A percentile compares a stretch with the other conserved stretches of the same genome.
Conservation (phyloP, 345 rosid genomes). For the Viola odorata region DNA sequence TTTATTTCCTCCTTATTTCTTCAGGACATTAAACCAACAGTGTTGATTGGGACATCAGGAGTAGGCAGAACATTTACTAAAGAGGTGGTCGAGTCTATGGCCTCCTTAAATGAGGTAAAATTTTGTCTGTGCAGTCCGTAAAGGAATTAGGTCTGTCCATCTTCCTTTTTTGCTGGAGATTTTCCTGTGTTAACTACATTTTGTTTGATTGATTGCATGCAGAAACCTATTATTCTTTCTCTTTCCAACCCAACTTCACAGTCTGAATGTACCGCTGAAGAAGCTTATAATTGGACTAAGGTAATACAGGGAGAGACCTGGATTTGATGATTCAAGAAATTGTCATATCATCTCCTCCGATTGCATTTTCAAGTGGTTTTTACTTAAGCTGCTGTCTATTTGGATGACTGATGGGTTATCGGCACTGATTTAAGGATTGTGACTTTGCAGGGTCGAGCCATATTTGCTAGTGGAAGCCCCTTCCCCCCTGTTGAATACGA, state of each 20-base stretch:
- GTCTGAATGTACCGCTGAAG: slow-evolving; percentile 95
- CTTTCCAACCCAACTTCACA: slow-evolving; percentile 98
- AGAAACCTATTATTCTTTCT: slow-evolving; percentile 84
- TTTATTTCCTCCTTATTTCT: slow-evolving; percentile 8
- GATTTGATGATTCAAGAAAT: not conserved
- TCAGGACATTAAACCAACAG: slow-evolving; percentile 87
- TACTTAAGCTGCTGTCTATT: not conserved
- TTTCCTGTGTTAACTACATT: slow-evolving; percentile 2
- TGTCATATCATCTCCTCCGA: not conserved
- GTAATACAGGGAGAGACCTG: slow-evolving; percentile 28
- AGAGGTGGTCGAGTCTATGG: slow-evolving; percentile 86
- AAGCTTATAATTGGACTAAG: slow-evolving; percentile 87
- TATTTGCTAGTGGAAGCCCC: slow-evolving; percentile 96
- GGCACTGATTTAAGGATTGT: no score
- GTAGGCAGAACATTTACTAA: slow-evolving; percentile 81
- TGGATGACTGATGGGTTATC: not conserved
- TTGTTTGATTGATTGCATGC: slow-evolving; percentile 22
- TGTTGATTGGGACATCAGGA: slow-evolving; percentile 92
- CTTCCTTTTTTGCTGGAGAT: slow-evolving; percentile 1
- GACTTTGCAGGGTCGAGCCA: slow-evolving; percentile 81
- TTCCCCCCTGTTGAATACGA: slow-evolving; percentile 66
- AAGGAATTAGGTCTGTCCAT: no score
- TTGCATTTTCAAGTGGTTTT: not conserved
- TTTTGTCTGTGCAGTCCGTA: slow-evolving; percentile 3
- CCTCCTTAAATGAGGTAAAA: slow-evolving; percentile 68